Conservation (phyloP, 2,329 filamentous ascomycete species). For the Didymella exigua region DNA sequence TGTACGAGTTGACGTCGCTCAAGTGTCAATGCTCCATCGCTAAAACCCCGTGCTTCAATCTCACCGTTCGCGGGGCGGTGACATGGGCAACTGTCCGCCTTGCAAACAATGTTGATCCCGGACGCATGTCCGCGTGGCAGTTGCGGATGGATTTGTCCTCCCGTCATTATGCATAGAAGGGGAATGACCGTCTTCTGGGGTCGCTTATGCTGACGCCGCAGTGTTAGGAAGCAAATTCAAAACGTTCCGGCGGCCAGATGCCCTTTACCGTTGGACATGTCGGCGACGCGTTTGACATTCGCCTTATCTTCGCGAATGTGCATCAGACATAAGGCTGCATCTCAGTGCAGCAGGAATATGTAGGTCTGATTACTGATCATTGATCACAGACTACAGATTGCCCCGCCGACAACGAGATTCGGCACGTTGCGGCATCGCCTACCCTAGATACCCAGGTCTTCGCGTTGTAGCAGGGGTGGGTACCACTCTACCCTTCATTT, state of each 20-base stretch:
- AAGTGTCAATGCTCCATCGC: slow-evolving; percentile 20
- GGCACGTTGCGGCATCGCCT: slow-evolving; percentile 3
- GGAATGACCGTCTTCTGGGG: slow-evolving; percentile 1
- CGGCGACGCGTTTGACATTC: slow-evolving; percentile 1
- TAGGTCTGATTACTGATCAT: neutral
- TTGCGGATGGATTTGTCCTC: slow-evolving; percentile 2
- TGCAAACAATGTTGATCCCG: slow-evolving; percentile 8
- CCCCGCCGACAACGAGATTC: neutral
- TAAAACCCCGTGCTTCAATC: slow-evolving; percentile 11
- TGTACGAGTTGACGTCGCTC: slow-evolving; percentile 13
- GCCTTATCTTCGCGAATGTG: slow-evolving; percentile 1
- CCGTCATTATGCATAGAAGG: slow-evolving; percentile 11
- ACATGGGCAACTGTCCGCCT: slow-evolving; percentile 7
- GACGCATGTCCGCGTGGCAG: slow-evolving; percentile 13
- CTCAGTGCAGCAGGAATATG: neutral
- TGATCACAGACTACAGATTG: neutral
- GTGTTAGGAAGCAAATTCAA: slow-evolving; percentile 9
- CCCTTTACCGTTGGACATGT: slow-evolving; percentile 2
- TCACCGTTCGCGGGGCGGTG: slow-evolving; percentile 12
- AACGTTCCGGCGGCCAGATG: slow-evolving; percentile 1
- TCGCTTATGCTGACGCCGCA: slow-evolving; percentile 18
- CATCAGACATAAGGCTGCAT: slow-evolving; percentile 6
- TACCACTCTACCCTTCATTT: neutral
- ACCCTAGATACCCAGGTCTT: neutral
- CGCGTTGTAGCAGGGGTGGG: neutral